Conservation (phyloP, 805 yeast species). For the Candida rishiriensis region DNA sequence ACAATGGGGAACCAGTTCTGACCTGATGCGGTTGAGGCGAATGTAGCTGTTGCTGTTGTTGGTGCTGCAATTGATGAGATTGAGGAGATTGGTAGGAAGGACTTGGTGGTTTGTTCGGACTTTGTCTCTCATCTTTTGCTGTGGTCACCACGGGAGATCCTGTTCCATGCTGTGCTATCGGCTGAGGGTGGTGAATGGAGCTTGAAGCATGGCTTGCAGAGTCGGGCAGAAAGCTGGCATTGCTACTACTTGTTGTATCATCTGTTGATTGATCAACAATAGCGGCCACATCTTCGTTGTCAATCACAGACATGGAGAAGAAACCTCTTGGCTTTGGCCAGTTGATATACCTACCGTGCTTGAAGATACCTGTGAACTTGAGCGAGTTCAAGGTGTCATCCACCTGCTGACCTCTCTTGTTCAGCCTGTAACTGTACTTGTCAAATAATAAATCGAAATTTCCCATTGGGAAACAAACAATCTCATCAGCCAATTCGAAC, state of each 20-base stretch:
- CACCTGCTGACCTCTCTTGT: conserved; percentile 13
- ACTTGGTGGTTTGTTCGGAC: conserved; percentile 3
- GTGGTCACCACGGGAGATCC: not conserved
- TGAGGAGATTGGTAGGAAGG: conserved; percentile 1
- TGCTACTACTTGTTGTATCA: not conserved
- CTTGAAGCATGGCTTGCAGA: not conserved
- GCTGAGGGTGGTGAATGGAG: conserved; percentile 2
- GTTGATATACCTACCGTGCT: conserved; percentile 12
- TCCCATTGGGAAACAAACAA: conserved; percentile 29
- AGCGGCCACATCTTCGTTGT: conserved; percentile 7
- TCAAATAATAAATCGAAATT: conserved; percentile 21
- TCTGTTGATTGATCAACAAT: conserved; percentile 2
- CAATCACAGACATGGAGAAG: conserved; percentile 20
- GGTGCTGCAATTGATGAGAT: conserved; percentile 1
- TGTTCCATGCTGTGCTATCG: not conserved
- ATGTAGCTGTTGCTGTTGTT: not conserved
- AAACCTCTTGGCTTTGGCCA: conserved; percentile 33
- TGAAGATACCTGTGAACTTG: conserved; percentile 23
- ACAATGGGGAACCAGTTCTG: conserved; percentile 1
- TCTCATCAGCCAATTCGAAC: conserved; percentile 26
- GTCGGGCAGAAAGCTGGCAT: not conserved
- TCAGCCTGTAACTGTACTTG: conserved; percentile 15
- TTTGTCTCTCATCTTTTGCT: not conserved
- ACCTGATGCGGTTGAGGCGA: no score
- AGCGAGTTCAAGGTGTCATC: conserved; percentile 3